Evolutionary conservation across 345 rosid genomes (phyloP), one percentile per base, ranked within the genome.

Genomic region (Gossypium australe): DNA sequence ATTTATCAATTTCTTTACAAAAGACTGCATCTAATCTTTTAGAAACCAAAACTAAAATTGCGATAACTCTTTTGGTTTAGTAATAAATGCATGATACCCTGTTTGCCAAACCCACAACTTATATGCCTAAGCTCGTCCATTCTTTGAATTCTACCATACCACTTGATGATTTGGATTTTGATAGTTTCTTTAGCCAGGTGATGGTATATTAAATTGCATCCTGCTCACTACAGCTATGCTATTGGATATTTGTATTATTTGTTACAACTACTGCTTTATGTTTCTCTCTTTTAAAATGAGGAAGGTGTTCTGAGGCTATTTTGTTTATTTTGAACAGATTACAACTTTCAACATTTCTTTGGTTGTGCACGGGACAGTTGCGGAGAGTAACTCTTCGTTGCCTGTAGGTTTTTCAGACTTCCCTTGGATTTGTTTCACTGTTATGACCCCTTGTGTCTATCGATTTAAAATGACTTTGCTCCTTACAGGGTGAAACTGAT

Each of bases 351-450:
- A 70, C 74, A 70, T 52, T 34, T 70, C 74, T 18, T 68, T 89
- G 85, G 94, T 94, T 44, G 97, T 90, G 83, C 98, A 81, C 74
- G 97, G 98, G 68, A 90, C 97, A 65, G 78, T 92, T 60, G 87
- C 97, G 7, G 98, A 94, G 82, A 81, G 85, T 70, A 84, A 85
- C 77, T 25, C 74, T 73, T 59, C 72, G 47, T 78, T 63, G 60
- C 52, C 76, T 20, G 94, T 90, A 84, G 77, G 88, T 66, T 77
- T 11, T 12, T 43, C 64, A 14, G 13, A 20, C 20, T 70, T 56
- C 7, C 45, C n/a, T 22, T n/a, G 20, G 59, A 45, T 70, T 63
- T 61, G 9, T 29, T 57, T 71, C 47, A 43, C 67, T 45, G 44
- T 17, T 69, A 16, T 41, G 45, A 18, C 24, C 17, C 12, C 27